A percentile compares a stretch with the other conserved stretches of the same genome.
These are phyloP conservation scores for Isabelozyma rhagii DNA, from an alignment of 805 yeast genomes.

Conservation along the genomic window DNA sequence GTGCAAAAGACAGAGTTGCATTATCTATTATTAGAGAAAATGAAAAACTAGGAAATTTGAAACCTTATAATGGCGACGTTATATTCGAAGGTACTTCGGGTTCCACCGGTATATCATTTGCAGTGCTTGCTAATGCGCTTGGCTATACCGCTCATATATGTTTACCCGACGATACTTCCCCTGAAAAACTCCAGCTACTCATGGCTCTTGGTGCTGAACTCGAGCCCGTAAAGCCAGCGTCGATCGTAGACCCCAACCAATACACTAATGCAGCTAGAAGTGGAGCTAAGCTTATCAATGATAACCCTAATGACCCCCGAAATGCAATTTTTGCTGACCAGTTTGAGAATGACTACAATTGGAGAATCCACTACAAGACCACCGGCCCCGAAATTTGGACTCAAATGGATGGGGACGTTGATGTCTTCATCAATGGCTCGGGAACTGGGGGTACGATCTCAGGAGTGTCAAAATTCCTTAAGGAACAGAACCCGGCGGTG, in stretches of 20 bases:
- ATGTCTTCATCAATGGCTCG: constrained; percentile 83
- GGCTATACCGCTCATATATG: constrained; percentile 94
- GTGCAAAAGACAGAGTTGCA: constrained; percentile 94
- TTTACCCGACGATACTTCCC: constrained; percentile 88
- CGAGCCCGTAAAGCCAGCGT: constrained; percentile 88
- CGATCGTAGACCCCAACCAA: constrained; percentile 90
- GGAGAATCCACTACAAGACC: constrained; percentile 76
- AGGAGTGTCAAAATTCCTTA: constrained; percentile 78
- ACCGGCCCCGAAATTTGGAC: constrained; percentile 92
- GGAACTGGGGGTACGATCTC: constrained; percentile 98
- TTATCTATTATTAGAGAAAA: constrained; percentile 72
- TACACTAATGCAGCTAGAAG: constrained; percentile 84
- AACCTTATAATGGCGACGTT: constrained; percentile 61
- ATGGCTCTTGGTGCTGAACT: constrained; percentile 76
- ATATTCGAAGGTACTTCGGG: constrained; percentile 97
- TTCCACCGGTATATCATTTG: constrained; percentile 92
- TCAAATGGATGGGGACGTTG: constrained; percentile 65
- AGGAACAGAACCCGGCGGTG: constrained; percentile 51
- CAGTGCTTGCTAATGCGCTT: constrained; percentile 80
- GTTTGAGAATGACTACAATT: constrained; percentile 88
- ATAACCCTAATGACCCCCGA: constrained; percentile 30
- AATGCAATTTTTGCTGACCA: constrained; percentile 90
- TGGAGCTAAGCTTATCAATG: constrained; percentile 53
- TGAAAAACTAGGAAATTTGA: constrained; percentile 55
- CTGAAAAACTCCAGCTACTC: constrained; percentile 73